These are phyloP conservation scores for Solanum medicagineum DNA, from an alignment of 257 asterid species.

Conservation along the genomic window DNA sequence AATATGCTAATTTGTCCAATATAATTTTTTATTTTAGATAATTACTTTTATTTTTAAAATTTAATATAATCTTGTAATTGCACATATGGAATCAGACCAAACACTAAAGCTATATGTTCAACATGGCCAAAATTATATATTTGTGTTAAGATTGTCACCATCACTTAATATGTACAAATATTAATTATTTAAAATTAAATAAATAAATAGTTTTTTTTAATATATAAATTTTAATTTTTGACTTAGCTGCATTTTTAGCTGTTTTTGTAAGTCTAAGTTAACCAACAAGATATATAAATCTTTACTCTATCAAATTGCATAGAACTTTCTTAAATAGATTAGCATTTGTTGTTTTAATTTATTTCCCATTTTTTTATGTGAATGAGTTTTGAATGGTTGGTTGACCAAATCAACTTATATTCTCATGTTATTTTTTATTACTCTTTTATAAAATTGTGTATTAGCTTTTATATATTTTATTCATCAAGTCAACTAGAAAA, in stretches of 20 bases:
- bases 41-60: too few species aligned
- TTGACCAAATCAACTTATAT: constrained; percentile 1
- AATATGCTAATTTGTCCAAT: too few species aligned
- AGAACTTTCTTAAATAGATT: background rate
- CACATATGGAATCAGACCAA: too few species aligned
- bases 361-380: background rate
- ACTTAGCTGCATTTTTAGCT: background rate
- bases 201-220: background rate
- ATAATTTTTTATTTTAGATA: too few species aligned
- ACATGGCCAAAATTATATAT: background rate
- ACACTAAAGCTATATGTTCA: background rate
- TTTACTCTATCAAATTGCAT: background rate
- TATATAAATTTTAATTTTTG: background rate
- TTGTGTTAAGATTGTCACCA: background rate
- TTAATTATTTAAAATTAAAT: background rate
- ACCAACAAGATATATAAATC: background rate
- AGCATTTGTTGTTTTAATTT: background rate
- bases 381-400: background rate
- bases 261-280: background rate
- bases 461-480: background rate
- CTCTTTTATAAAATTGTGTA: background rate
- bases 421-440: background rate
- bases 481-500: background rate
- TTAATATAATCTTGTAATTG: too few species aligned
- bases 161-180: background rate